Base-by-base conservation (phyloP, 164 flowering plant species). In the Brasenia schreberi region DNA sequence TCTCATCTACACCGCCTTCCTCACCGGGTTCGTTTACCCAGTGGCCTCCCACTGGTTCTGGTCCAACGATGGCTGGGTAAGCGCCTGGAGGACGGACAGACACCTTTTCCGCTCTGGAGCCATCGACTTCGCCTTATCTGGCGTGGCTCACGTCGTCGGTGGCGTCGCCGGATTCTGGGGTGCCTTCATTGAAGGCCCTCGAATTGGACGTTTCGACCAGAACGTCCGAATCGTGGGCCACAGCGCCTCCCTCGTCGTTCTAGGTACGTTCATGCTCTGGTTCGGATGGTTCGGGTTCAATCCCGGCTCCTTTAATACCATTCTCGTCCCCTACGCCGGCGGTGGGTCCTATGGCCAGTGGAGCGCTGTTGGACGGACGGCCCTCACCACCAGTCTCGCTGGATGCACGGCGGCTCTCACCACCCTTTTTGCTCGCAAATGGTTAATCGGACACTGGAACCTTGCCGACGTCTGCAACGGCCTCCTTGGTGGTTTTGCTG, bases 41-140 rank as follows among this genome's bases (percentile, higher is more conserved):
- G 79, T 86, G 1, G 90, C 81, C 19, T 81, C 94, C 12, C 90
- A 85, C 70, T 88, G 94, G 94, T 73, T 88, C 72, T 88, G 94
- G 94, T 79, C 90, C 5, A 1, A 14, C 18, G 90, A 83, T 59
- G 94, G 94, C 1, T 88, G 90, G 94, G 88, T 85, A 44, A 83
- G 85, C 69, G 76, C 89, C 0, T 1, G 18, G 4, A 76, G 69
- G 5, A 0, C 75, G 5, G 56, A 59, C 0, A 59, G 77, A 27
- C 74, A 83, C 1, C 43, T 88, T 3, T 84, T 88, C 43, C 83
- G 81, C 0, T 67, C 83, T 14, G 94, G 94, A 0, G 88, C 82
- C 33, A 84, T 87, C 68, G 94, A 87, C 59, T 87, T 88, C 61
- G 89, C 89, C 49, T 4, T 4, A 11, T 84, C 87, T 0, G 95